Base-by-base conservation (phyloP, 495 filamentous ascomycete species). In the Hypoxylon cercidicola region DNA sequence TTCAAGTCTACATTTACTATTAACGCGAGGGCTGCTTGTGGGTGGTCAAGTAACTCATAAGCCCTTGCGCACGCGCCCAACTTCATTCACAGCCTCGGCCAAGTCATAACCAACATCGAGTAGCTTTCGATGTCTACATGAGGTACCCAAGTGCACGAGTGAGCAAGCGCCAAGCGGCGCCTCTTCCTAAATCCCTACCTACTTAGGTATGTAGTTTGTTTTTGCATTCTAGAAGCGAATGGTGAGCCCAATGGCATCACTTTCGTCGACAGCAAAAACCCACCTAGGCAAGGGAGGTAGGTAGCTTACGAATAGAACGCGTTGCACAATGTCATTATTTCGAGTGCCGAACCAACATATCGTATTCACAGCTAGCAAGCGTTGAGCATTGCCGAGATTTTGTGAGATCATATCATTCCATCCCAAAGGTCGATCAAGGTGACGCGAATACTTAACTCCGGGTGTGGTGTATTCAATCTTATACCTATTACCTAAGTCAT, bases 391-490 rank as follows among this genome's bases (percentile, higher is more conserved):
- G 18, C 49, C 49, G 18, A 25, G 25, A 52, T n/a, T 39, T 37
- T 15, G 16, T 21, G 13, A 16, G 13, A 15, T 53, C 28, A 35
- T 53, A 53, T 21, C 8, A 3, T 18, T 49, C 21, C 48, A 39
- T 46, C 19, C 9, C 43, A 18, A 18, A 25, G 19, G 43, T 46
- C 23, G 43, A 25, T 21, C 43, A 21, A 23, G 12, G 49, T 40
- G 32, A 46, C 41, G 43, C 39, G 58, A 39, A 39, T 30, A 55
- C 32, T 41, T 51, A 58, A 64, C 53, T 58, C 46, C 35, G 41
- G 12, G 18, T 15, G 53, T 20, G 18, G 23, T 15, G 39, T 10
- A 41, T 40, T 45, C n/a, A 37, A 53, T 59, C 46, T 51, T 23
- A 49, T 15, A n/a, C n/a, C n/a, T n/a, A n/a, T n/a, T n/a, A n/a